Conservation (phyloP, 768 basidiomycete genomes). For the Xerocomellus dryophilus region DNA sequence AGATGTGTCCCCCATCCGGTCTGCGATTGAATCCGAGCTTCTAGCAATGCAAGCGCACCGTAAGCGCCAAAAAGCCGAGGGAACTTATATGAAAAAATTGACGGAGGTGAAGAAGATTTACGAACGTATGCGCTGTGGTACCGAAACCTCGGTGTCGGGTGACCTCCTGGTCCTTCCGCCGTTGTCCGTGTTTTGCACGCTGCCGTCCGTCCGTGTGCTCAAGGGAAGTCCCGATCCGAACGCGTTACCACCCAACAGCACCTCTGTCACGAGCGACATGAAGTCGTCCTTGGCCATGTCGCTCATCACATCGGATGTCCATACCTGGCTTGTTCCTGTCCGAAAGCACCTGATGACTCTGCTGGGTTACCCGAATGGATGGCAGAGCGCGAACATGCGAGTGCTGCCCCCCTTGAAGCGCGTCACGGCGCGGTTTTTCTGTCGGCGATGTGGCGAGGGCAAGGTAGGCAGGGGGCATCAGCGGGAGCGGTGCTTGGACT, state of each 20-base stretch:
- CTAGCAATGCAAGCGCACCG: constrained; percentile 23
- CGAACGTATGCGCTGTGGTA: constrained; percentile 41
- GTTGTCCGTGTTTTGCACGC: constrained; percentile 44
- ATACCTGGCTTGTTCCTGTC: constrained; percentile 47
- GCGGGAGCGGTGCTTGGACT: constrained; percentile 50
- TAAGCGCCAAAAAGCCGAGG: constrained; percentile 29
- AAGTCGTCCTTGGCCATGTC: constrained; percentile 32
- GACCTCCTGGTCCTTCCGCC: constrained; percentile 38
- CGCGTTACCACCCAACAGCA: background rate
- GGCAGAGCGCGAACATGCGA: constrained; percentile 47
- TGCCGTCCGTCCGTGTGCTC: constrained; percentile 44
- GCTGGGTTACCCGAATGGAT: constrained; percentile 48
- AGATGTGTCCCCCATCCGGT: constrained; percentile 22
- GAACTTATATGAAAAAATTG: constrained; percentile 25
- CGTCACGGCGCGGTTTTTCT: constrained; percentile 57
- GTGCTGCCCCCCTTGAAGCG: constrained; percentile 55
- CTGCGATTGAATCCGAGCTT: constrained; percentile 31
- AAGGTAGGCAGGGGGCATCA: constrained; percentile 34
- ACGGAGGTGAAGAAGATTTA: constrained; percentile 43
- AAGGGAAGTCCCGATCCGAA: constrained; percentile 26
- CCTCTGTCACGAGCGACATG: constrained; percentile 13
- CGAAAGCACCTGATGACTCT: constrained; percentile 41
- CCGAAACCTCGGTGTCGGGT: background rate
- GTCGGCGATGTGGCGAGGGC: constrained; percentile 45
- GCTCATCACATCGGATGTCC: constrained; percentile 44